phyloP scores from a whole-genome alignment of 2,329 filamentous ascomycete genomes.

The Scolecobasidium constrictum region DNA sequence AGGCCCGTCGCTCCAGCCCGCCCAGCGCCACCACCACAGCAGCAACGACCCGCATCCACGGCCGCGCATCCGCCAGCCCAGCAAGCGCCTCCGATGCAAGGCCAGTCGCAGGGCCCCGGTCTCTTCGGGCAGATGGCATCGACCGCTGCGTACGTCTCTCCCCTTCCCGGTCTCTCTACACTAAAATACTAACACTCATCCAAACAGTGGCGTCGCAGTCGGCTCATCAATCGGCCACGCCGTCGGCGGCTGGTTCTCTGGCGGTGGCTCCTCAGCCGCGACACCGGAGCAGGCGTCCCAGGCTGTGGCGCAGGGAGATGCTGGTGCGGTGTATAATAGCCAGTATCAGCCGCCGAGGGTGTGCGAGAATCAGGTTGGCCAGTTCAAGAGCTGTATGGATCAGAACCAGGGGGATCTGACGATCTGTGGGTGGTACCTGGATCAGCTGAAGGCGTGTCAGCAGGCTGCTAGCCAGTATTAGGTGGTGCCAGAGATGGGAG shows the following conservation, averaged over 20 bases:
- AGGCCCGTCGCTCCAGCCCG: slow-evolving; percentile 21
- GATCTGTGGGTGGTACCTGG: slow-evolving; percentile 96
- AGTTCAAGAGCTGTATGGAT: slow-evolving; percentile 94
- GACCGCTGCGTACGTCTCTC: slow-evolving; percentile 77
- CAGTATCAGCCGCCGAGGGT: slow-evolving; percentile 39
- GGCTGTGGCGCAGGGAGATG: slow-evolving; percentile 28
- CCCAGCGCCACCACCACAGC: slow-evolving; percentile 44
- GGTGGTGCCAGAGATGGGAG: too few relatives aligned
- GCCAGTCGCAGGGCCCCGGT: slow-evolving; percentile 57
- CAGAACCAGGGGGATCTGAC: slow-evolving; percentile 84
- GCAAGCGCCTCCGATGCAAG: slow-evolving; percentile 37
- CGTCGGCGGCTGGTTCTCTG: slow-evolving; percentile 78
- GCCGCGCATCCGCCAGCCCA: slow-evolving; percentile 31
- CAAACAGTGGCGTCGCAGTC: slow-evolving; percentile 88
- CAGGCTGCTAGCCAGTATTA: slow-evolving; percentile 37
- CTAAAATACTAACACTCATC: neutral
- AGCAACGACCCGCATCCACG: slow-evolving; percentile 42
- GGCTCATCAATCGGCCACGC: slow-evolving; percentile 93
- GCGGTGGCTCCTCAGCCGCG: slow-evolving; percentile 45
- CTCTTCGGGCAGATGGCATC: slow-evolving; percentile 95
- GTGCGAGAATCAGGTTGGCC: slow-evolving; percentile 69
- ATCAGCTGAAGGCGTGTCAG: slow-evolving; percentile 63
- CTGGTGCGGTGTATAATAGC: slow-evolving; percentile 23
- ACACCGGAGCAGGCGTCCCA: slow-evolving; percentile 37
- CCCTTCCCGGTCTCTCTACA: neutral